Base-by-base conservation (phyloP, 2,329 filamentous ascomycete species). In the Zasmidium angulare region DNA sequence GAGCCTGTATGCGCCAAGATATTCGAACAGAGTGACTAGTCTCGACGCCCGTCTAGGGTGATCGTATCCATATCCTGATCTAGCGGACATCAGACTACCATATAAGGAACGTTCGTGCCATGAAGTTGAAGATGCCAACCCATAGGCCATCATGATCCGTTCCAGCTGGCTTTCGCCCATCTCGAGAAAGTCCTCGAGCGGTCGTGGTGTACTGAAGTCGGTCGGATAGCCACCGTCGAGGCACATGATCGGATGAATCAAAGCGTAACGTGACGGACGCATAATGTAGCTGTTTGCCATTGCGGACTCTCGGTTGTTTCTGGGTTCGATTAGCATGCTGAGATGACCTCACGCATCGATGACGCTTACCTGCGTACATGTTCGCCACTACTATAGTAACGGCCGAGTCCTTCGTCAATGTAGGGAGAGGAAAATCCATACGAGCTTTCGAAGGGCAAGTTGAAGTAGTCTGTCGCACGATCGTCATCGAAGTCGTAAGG, bases 211-310 rank as follows among this genome's bases (percentile, higher is more conserved):
- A 22, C 63, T 59, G 55, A 75, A 75, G 14, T 69, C 66, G 3
- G 53, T 36, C 7, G 74, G 74, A 49, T 72, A 75, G n/a, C 62
- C 60, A 2, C 69, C 70, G 40, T 72, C 67, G 3, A 40, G 36
- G 31, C 66, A 65, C 63, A 74, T 68, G 65, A 71, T 74, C 1
- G 74, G 73, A 50, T 75, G 71, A 20, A 76, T 43, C 26, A 72
- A 68, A 57, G 17, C 56, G 57, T 53, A 74, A 66, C 36, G 11
- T 3, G 36, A 43, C 3, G n/a, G 36, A 43, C 36, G 36, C 36
- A 43, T 19, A 17, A 43, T 43, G n/a, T 7, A 43, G n/a, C 36
- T 19, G 36, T 43, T 43, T 7, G 36, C 36, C 36, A 43, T 43
- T 14, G 36, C 36, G 36, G 36, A 43, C n/a, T 43, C 36, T 7